Base-by-base conservation (phyloP, 2,329 filamentous ascomycete genomes). In the Bipolaris oryzae region DNA sequence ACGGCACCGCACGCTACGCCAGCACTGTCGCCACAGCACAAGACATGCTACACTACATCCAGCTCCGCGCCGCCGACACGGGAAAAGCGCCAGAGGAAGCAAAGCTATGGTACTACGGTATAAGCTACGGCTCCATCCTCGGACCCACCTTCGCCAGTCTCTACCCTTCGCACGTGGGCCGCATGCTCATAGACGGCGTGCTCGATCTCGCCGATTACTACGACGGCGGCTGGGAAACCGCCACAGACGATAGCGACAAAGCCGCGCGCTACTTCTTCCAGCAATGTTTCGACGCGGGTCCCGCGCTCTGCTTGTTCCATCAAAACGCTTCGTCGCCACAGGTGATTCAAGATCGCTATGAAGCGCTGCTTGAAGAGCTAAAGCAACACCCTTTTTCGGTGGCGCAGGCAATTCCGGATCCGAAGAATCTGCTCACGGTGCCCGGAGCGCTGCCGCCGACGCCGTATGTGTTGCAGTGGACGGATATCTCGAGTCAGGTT, bases 231-330 rank as follows among this genome's bases (percentile, higher is more conserved):
- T 68, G 58, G 60, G 49, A 57, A 13, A 44, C 42, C 25, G 76
- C 80, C 49, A 65, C 85, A 6, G 75, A 75, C n/a, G 82, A 87
- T 62, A 80, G 82, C 13, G 85, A 88, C 67, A 76, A 79, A 49
- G 79, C 83, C 5, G 79, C 86, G 63, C 71, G 78, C 1, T 79
- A 74, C 16, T 87, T 88, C 55, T 85, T 82, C 63, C 72, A 76
- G 16, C 78, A 80, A 38, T 89, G 86, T 65, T 79, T 81, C 64
- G 72, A 77, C 39, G 84, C 81, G 16, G 82, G 82, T 4, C 50
- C 58, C 7, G 21, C 53, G 1, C 43, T 57, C 3, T 70, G 67
- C 37, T 25, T 21, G 3, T 67, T 64, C 48, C 48, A 56, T n/a
- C 55, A 53, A 23, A 68, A 64, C 25, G 60, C 63, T 21, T 52